A percentile compares a stretch with the other conserved stretches of the same genome.
Evolutionary conservation across 1,284 basidiomycete species (phyloP).

Genomic region (Cryptococcus neoformans): DNA sequence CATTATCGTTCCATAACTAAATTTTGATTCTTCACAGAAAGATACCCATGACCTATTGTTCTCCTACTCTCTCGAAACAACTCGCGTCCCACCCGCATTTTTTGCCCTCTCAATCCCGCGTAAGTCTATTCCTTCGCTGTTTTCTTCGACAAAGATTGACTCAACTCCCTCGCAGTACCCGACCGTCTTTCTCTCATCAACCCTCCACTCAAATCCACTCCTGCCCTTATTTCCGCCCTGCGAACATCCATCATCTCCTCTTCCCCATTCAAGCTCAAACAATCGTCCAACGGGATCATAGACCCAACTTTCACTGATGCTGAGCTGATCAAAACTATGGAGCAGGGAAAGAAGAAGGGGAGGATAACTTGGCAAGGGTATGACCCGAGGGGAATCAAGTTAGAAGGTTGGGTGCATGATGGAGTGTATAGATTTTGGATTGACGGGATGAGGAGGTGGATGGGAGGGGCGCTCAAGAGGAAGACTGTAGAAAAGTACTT

Average conservation of each 20-base stretch:
- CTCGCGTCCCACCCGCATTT: slow-evolving; percentile 28
- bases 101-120: slow-evolving; percentile 44
- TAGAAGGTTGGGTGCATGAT: slow-evolving; percentile 43
- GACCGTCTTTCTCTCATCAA: slow-evolving; percentile 43
- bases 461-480: slow-evolving; percentile 26
- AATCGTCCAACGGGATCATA: neutral
- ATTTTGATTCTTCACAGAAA: slow-evolving; percentile 12
- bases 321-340: neutral
- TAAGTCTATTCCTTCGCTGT: slow-evolving; percentile 9
- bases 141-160: too few relatives aligned
- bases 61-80: slow-evolving; percentile 16
- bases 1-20: slow-evolving; percentile 3
- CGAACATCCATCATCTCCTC: slow-evolving; percentile 30
- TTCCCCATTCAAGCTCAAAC: slow-evolving; percentile 4
- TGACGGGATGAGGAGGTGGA: slow-evolving; percentile 38
- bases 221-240: slow-evolving; percentile 32
- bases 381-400: slow-evolving; percentile 28
- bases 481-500: slow-evolving; percentile 30
- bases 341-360: neutral
- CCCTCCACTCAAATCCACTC: slow-evolving; percentile 27
- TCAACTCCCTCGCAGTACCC: slow-evolving; percentile 24
- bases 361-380: slow-evolving; percentile 9
- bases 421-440: slow-evolving; percentile 46
- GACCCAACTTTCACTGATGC: neutral
- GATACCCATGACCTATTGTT: slow-evolving; percentile 42